These are phyloP conservation scores for Podaxis sp. DNA, from an alignment of 768 basidiomycete genomes.

Conservation along the genomic window DNA sequence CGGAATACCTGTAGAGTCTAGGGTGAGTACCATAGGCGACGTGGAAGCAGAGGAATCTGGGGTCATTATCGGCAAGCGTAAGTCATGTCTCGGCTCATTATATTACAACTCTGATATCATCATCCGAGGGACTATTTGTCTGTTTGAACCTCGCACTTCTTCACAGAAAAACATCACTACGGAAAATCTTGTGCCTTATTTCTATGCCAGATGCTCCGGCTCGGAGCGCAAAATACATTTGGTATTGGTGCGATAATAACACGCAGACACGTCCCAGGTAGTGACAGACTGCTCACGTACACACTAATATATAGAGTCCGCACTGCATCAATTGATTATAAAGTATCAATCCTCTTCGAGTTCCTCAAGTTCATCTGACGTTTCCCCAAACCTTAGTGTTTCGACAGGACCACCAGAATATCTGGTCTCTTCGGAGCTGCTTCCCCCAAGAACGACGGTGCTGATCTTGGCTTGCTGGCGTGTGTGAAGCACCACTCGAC, in stretches of 20 bases:
- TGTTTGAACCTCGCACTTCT: too few relatives aligned
- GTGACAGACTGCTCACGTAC: too few relatives aligned
- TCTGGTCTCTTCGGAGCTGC: background rate
- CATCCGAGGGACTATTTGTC: slow-evolving; percentile 1
- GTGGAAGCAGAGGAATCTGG: slow-evolving; percentile 46
- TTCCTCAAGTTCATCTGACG: background rate
- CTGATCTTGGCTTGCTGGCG: background rate
- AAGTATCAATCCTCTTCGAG: background rate
- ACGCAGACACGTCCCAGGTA: too few relatives aligned
- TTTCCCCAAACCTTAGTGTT: background rate
- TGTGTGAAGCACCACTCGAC: slow-evolving; percentile 10
- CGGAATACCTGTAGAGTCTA: slow-evolving; percentile 50
- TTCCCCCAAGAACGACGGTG: background rate
- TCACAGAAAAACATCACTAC: background rate
- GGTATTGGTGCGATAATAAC: too few relatives aligned
- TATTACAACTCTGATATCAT: background rate
- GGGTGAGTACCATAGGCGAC: slow-evolving; percentile 55
- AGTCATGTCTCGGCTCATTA: background rate
- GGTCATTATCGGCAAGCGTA: slow-evolving; percentile 23
- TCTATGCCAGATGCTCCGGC: too few relatives aligned
- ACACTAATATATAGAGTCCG: too few relatives aligned
- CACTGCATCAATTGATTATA: background rate
- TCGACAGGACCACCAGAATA: background rate
- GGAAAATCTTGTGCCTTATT: too few relatives aligned
- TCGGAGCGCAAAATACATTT: too few relatives aligned